phyloP scores from a whole-genome alignment of 768 basidiomycete species.

The Lactarius hengduanensis region DNA sequence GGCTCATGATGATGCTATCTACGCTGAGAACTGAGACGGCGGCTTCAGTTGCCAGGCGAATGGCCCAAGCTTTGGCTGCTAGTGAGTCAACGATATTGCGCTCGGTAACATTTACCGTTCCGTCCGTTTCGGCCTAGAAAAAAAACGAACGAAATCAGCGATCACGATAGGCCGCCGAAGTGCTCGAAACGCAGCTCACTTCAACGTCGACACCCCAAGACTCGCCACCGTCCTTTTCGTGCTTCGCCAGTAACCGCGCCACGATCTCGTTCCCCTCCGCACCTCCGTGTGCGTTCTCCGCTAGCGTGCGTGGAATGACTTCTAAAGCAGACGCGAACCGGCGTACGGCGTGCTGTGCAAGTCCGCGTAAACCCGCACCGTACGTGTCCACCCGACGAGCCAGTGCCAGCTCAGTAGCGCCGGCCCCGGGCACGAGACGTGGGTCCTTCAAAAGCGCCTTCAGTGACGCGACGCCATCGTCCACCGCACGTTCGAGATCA shows the following conservation, averaged over 20 bases:
- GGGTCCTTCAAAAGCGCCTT: constrained; percentile 89
- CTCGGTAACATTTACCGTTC: constrained; percentile 62
- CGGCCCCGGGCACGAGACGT: constrained; percentile 89
- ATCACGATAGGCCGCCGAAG: neutral
- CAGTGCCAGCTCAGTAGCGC: constrained; percentile 93
- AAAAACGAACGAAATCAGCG: constrained; percentile 8
- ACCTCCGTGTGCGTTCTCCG: constrained; percentile 93
- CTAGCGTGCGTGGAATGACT: constrained; percentile 87
- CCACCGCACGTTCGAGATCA: constrained; percentile 93
- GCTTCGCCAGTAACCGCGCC: constrained; percentile 85
- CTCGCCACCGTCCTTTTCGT: constrained; percentile 72
- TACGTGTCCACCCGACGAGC: constrained; percentile 79
- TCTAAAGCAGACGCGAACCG: constrained; percentile 88
- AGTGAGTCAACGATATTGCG: constrained; percentile 82
- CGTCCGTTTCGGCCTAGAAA: constrained; percentile 71
- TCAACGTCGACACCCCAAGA: constrained; percentile 88
- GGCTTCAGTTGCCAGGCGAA: constrained; percentile 87
- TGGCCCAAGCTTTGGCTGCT: constrained; percentile 87
- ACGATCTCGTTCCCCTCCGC: constrained; percentile 91
- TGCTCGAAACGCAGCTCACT: constrained; percentile 43
- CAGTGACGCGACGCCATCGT: constrained; percentile 96
- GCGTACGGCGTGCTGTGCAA: constrained; percentile 92
- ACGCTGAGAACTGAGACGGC: constrained; percentile 90
- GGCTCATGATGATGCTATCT: constrained; percentile 97
- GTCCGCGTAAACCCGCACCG: constrained; percentile 84